Evolutionary conservation across 805 yeast genomes (phyloP), one percentile per base, ranked within the genome.

Genomic region (Myxozyma lipomycoides): DNA sequence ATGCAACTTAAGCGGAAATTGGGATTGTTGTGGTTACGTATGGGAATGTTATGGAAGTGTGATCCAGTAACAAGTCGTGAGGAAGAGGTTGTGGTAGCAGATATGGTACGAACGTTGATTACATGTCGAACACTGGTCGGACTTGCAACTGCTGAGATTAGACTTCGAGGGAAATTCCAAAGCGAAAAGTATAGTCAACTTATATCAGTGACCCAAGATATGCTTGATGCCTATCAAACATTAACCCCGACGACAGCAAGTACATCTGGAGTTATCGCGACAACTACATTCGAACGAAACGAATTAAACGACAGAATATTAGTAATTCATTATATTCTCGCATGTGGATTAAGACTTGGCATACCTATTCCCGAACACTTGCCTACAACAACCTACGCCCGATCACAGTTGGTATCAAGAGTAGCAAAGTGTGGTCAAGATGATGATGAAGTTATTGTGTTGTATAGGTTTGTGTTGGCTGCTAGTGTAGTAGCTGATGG

Each of bases 21-120:
- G 19, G 78, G 88, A 0, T 69, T 82, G 2, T 70, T 86, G 22
- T 87, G 95, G 95, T 70, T 86, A 39, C 71, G 90, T 36, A 74
- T 86, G 76, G 95, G 95, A 1, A 74, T 87, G 23, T 75, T 82
- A 9, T 86, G 95, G 95, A 83, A 83, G 59, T 72, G 82, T 43
- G 91, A 85, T 57, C 88, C 91, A 1, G 68, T 86, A 55, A 76
- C 73, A 40, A 52, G 46, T 34, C 22, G 21, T 10, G 37, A 4
- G 23, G 30, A 46, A 35, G 59, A 56, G 22, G 57, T 51, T 28
- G 50, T 38, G 32, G 46, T 23, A 19, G 32, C 55, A 22, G 49
- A 51, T 17, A n/a, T n/a, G n/a, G n/a, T n/a, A n/a, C 42, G 51
- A 41, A 43, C 56, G 48, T 67, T 38, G 72, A 44, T 55, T 5